Evolutionary conservation across 2,329 filamentous ascomycete genomes (phyloP).

Genomic region (Colletotrichum phormii): DNA sequence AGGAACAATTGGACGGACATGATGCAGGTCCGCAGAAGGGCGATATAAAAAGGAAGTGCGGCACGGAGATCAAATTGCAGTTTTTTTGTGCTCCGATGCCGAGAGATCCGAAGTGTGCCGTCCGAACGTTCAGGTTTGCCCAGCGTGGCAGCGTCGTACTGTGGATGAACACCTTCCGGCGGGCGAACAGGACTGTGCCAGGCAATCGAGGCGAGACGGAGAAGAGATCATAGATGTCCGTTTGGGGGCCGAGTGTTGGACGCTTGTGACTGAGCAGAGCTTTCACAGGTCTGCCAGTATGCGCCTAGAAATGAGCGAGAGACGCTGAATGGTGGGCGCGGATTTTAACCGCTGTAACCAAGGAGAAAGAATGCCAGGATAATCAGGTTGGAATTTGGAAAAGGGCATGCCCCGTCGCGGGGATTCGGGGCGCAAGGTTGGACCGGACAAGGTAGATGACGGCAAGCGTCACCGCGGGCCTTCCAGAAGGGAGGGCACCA

Average conservation of each 20-base stretch:
- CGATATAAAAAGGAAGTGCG: conserved; percentile 3
- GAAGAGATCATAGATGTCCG: background rate
- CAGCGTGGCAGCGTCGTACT: background rate
- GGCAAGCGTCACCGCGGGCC: conserved; percentile 24
- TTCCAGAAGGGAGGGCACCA: conserved; percentile 1
- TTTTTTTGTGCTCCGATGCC: conserved; percentile 19
- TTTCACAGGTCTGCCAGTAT: background rate
- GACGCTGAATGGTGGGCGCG: background rate
- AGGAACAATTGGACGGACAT: conserved; percentile 19
- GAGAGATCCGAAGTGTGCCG: conserved; percentile 15
- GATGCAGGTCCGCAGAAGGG: conserved; percentile 29
- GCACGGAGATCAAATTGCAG: conserved; percentile 13
- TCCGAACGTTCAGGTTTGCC: background rate
- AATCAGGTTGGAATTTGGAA: background rate
- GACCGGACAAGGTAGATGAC: conserved; percentile 14
- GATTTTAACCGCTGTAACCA: conserved; percentile 28
- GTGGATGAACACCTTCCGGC: background rate
- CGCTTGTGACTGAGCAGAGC: conserved; percentile 10
- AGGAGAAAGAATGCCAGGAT: conserved; percentile 8
- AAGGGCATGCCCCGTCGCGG: conserved; percentile 10
- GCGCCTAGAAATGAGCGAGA: background rate
- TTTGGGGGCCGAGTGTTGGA: background rate
- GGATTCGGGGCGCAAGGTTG: conserved; percentile 8
- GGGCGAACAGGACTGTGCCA: background rate
- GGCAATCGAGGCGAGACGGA: background rate